A percentile compares a stretch with the other conserved stretches of the same genome.
Conservation (phyloP, 2,329 filamentous ascomycete genomes). For the Fusarium globosum region DNA sequence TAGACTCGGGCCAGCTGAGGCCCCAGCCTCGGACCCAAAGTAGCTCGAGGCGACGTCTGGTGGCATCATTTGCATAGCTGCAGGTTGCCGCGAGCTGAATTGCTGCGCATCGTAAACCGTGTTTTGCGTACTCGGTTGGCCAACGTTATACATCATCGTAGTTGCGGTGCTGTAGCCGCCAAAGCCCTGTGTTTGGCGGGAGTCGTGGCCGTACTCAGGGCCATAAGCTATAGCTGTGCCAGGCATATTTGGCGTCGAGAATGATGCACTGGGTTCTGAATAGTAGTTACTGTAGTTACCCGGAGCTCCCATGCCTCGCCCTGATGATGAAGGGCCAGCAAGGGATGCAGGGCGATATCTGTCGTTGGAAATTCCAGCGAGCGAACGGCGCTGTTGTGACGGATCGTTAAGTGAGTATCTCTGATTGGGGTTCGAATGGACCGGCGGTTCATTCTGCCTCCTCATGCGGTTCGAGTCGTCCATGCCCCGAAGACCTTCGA, state of each 20-base stretch:
- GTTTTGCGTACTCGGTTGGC: constrained; percentile 69
- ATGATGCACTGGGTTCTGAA: constrained; percentile 63
- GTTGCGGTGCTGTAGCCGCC: constrained; percentile 67
- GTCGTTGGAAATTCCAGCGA: constrained; percentile 50
- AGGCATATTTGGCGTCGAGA: constrained; percentile 68
- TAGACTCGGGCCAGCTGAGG: constrained; percentile 66
- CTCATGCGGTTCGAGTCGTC: constrained; percentile 79
- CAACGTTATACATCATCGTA: constrained; percentile 83
- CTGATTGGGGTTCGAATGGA: constrained; percentile 68
- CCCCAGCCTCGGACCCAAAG: constrained; percentile 61
- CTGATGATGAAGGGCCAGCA: constrained; percentile 60
- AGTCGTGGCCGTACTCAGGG: constrained; percentile 73
- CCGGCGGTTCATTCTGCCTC: constrained; percentile 79
- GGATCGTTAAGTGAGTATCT: constrained; percentile 64
- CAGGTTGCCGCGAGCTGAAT: constrained; percentile 80
- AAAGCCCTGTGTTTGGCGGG: constrained; percentile 67
- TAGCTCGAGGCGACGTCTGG: constrained; percentile 72
- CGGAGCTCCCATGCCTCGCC: constrained; percentile 65
- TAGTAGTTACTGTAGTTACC: constrained; percentile 70
- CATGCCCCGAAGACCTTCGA: constrained; percentile 73
- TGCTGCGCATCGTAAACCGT: constrained; percentile 81
- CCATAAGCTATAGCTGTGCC: constrained; percentile 67
- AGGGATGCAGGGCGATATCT: constrained; percentile 63
- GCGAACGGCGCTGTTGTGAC: constrained; percentile 56
- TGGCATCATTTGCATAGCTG: constrained; percentile 77